These are phyloP conservation scores for Hypoxylon fuscum DNA, from an alignment of 495 filamentous ascomycete genomes.

Conservation along the genomic window DNA sequence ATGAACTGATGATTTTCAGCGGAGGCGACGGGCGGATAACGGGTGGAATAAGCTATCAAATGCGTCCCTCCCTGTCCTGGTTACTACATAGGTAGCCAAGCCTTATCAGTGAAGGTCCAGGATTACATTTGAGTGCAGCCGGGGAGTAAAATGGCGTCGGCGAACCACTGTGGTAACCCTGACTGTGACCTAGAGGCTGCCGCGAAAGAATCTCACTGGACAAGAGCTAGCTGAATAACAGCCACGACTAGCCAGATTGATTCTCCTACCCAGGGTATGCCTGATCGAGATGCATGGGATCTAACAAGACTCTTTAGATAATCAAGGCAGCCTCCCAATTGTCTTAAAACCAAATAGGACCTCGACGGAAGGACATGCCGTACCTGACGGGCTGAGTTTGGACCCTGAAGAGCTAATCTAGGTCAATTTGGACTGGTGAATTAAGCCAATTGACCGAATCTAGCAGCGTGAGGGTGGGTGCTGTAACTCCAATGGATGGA, in stretches of 20 bases:
- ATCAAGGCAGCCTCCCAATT: not conserved
- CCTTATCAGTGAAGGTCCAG: constrained; percentile 10
- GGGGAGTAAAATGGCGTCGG: constrained; percentile 14
- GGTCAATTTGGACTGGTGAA: constrained; percentile 9
- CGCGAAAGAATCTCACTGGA: constrained; percentile 9
- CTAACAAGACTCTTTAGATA: constrained; percentile 1
- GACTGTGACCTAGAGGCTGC: constrained; percentile 5
- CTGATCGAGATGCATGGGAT: constrained; percentile 20
- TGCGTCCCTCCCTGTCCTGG: constrained; percentile 4
- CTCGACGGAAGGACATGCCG: not conserved
- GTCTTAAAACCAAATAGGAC: not conserved
- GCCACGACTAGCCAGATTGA: constrained; percentile 17
- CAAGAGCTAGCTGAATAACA: constrained; percentile 22
- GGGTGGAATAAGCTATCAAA: too few species aligned
- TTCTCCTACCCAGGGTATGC: constrained; percentile 18
- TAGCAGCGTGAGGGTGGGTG: not conserved
- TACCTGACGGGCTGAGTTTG: constrained; percentile 5
- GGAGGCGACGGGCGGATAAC: constrained; percentile 1
- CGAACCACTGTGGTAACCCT: constrained; percentile 16
- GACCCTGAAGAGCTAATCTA: constrained; percentile 5
- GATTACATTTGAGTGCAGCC: constrained; percentile 14
- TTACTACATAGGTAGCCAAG: too few species aligned
- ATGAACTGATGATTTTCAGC: constrained; percentile 1
- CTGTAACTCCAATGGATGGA: constrained; percentile 3
- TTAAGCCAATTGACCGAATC: constrained; percentile 5